Base-by-base conservation (phyloP, 148 eudicot genomes). In the Chenopodium quinoa region DNA sequence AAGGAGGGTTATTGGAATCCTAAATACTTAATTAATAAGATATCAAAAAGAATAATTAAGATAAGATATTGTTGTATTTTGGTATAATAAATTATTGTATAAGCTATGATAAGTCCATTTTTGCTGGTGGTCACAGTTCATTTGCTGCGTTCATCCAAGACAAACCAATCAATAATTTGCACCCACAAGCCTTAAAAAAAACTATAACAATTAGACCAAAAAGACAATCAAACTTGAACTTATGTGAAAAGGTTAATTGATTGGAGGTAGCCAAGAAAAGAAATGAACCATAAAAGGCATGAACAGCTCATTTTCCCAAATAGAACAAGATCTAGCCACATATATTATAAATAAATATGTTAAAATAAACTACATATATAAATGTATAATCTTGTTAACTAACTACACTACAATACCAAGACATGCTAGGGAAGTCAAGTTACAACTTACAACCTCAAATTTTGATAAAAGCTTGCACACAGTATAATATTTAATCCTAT, bases 301-400 rank as follows among this genome's bases (percentile, higher is more conserved):
- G 58, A 67, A 75, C 86, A 84, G 67, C 79, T 58, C 80, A 84
- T 84, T 84, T 75, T 77, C 86, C 80, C 27, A 83, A 75, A 34
- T 12, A 48, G 13, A 48, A 40, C n/a, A 9, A 37, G 17, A 37
- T 54, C 3, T 11, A 40, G 44, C 44, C 44, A 40, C 44, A 40
- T 40, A 40, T 31, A 8, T 67, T 48, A 48, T 48, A 23, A 40
- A 66, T 76, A 68, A 52, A 13, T 22, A 31, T 8, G 20, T 14
- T 2, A 37, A 10, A 37, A 68, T 1, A 6, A 48, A 11, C 52
- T 11, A 48, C 52, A 48, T 1, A 10, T 48, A 48, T 48, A 48
- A 11, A n/a, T 14, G 17, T 31, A 8, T 52, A 32, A 73, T 4
- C 25, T 7, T 62, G 66, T 22, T 62, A 22, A 62, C 66, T 62